phyloP scores from a whole-genome alignment of 2,329 filamentous ascomycete species.

The Metarhizium guizhouense region DNA sequence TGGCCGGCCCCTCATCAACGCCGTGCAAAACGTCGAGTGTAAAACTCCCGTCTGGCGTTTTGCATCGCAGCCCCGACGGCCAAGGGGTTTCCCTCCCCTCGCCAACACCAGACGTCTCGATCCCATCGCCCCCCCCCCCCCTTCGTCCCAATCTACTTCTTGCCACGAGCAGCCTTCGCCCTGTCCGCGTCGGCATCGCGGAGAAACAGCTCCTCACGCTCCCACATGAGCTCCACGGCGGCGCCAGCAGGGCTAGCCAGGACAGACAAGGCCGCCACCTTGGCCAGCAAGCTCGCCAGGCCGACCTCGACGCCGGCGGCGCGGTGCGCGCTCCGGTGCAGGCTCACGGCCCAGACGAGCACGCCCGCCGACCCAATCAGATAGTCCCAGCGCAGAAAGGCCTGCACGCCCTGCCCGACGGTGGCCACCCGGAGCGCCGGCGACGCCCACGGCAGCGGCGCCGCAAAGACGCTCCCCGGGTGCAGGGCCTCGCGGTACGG shows the following conservation, averaged over 20 bases:
- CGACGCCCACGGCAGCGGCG: conserved; percentile 9
- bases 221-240: conserved; percentile 13
- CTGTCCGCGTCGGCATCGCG: background rate
- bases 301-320: background rate
- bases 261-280: conserved; percentile 6
- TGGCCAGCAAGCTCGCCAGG: background rate
- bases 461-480: conserved; percentile 8
- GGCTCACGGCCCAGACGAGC: conserved; percentile 10
- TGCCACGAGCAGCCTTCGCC: background rate
- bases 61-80: too few species aligned
- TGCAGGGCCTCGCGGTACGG: conserved; percentile 7
- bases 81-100: too few species aligned
- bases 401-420: conserved; percentile 10
- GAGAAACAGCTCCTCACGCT: conserved; percentile 12
- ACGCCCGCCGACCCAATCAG: conserved; percentile 9
- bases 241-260: conserved; percentile 9
- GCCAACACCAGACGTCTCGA: too few species aligned
- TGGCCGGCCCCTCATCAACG: too few species aligned
- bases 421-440: conserved; percentile 7
- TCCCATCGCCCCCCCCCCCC: too few species aligned
- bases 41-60: too few species aligned
- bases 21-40: too few species aligned
- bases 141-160: background rate
- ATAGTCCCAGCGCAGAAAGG: conserved; percentile 13
- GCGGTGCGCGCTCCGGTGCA: conserved; percentile 6